Percentiles rank a stretch among this genome's conserved stretches.
phyloP scores from a whole-genome alignment of 768 basidiomycete genomes.

The Tephrocybe sp. region DNA sequence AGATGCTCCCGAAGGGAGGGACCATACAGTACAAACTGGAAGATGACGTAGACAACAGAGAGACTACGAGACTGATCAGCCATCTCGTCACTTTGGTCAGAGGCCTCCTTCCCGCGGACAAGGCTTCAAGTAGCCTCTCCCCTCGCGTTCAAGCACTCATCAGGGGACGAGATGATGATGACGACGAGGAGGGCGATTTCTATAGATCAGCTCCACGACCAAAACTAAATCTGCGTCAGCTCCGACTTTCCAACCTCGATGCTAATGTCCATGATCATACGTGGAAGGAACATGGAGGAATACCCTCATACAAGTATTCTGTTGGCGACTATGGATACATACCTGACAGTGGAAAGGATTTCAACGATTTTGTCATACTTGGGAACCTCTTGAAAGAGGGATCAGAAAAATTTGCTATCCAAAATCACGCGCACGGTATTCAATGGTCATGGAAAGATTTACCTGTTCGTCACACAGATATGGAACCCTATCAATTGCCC shows the following conservation, averaged over 20 bases:
- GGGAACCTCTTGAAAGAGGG: conserved; percentile 36
- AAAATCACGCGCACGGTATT: conserved; percentile 23
- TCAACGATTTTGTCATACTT: conserved; percentile 36
- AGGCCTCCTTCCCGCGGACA: conserved; percentile 36
- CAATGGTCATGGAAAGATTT: conserved; percentile 39
- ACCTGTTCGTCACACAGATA: conserved; percentile 23
- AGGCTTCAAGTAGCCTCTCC: conserved; percentile 27
- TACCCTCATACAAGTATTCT: conserved; percentile 37
- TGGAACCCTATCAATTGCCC: conserved; percentile 35
- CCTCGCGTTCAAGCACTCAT: conserved; percentile 31
- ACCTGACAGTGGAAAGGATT: conserved; percentile 27
- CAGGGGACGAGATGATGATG: neutral
- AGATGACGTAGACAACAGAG: conserved; percentile 21
- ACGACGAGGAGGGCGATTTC: conserved; percentile 26
- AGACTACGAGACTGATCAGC: conserved; percentile 29
- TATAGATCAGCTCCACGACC: conserved; percentile 17
- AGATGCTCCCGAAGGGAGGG: conserved; percentile 45
- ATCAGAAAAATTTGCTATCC: conserved; percentile 19
- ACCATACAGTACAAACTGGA: conserved; percentile 25
- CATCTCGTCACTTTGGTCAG: conserved; percentile 39
- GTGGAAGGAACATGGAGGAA: conserved; percentile 36
- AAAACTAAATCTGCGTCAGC: conserved; percentile 31
- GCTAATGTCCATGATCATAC: conserved; percentile 33
- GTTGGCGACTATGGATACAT: conserved; percentile 48
- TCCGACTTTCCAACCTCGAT: conserved; percentile 36